Base-by-base conservation (phyloP, 805 yeast genomes). In the Scheffersomyces amazonensis region DNA sequence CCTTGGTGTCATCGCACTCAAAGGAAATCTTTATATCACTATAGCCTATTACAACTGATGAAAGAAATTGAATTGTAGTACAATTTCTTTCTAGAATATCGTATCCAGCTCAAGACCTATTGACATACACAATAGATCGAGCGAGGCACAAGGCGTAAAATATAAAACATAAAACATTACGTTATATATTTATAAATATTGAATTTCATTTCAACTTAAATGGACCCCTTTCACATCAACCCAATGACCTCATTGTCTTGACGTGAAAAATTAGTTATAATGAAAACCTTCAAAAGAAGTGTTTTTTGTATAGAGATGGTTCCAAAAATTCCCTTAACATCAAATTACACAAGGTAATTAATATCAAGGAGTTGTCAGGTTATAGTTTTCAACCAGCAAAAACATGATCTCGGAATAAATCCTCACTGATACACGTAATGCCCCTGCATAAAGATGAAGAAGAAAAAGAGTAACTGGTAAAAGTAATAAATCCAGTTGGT, bases 371-470 rank as follows among this genome's bases (percentile, higher is more conserved):
- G 76, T 77, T 83, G 96, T 90, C 91, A 79, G 90, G 93, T 85
- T 83, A 81, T 80, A 87, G 90, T 87, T 93, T 91, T 93, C 97
- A 93, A 91, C 97, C 96, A 91, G 99, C 99, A 91, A 91, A 91
- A 87, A 93, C 98, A 91, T 96, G 95, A 90, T 89, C 99, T 91
- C 99, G 98, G 99, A 93, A 15, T 96, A 96, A 90, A 89, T 93
- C 99, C 98, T 91, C 99, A 91, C 96, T 90, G 98, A 91, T 89
- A 88, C 95, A 96, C 96, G 98, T 93, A 91, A 89, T 91, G 96
- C 98, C 98, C 99, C 84, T 85, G 99, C 98, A 91, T 88, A 91
- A 91, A 83, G 97, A 90, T 87, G 73, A 65, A 63, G 63, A 53
- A 53, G 36, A 41, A 41, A 31, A 31, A 17, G 16, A 23, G 29